These are phyloP conservation scores for Gynandropsis gynandra DNA, from an alignment of 345 rosid species.

Conservation along the genomic window DNA sequence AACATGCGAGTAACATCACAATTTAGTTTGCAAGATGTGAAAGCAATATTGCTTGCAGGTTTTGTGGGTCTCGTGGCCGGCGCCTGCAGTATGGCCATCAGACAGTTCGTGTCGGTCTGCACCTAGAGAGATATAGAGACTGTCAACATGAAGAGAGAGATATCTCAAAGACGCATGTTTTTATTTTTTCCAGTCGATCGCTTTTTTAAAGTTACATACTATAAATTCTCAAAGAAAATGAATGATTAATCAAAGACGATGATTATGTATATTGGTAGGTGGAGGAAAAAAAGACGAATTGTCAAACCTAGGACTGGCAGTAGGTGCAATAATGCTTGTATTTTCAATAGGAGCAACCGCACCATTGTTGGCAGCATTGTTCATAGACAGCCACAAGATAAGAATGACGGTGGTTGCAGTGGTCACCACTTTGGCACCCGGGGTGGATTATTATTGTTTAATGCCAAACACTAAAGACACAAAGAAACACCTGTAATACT, in stretches of 20 bases:
- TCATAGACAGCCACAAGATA: slow-evolving; percentile 39
- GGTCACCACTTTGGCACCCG: slow-evolving; percentile 41
- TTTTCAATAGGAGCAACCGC: slow-evolving; percentile 56
- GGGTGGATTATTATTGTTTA: too few species aligned
- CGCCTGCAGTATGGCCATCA: slow-evolving; percentile 85
- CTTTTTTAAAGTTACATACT: too few species aligned
- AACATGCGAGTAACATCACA: slow-evolving; percentile 57
- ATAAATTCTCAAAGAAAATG: too few species aligned
- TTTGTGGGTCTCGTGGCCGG: slow-evolving; percentile 69
- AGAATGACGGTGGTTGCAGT: slow-evolving; percentile 43
- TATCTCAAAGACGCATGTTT: too few species aligned
- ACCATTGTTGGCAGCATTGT: slow-evolving; percentile 50
- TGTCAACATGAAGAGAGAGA: slow-evolving; percentile 47
- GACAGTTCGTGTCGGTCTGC: slow-evolving; percentile 78
- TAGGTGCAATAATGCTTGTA: slow-evolving; percentile 56
- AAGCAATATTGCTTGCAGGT: slow-evolving; percentile 59
- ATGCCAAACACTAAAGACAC: too few species aligned
- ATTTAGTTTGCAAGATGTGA: slow-evolving; percentile 56
- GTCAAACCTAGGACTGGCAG: slow-evolving; percentile 65
- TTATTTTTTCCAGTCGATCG: too few species aligned
- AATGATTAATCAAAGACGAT: too few species aligned
- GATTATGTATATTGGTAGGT: slow-evolving; percentile 2
- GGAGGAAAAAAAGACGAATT: slow-evolving; percentile 28
- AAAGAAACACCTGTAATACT: too few species aligned
- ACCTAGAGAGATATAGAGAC: slow-evolving; percentile 57